Base-by-base conservation (phyloP, 345 rosid genomes). In the Syzygium oleosum region DNA sequence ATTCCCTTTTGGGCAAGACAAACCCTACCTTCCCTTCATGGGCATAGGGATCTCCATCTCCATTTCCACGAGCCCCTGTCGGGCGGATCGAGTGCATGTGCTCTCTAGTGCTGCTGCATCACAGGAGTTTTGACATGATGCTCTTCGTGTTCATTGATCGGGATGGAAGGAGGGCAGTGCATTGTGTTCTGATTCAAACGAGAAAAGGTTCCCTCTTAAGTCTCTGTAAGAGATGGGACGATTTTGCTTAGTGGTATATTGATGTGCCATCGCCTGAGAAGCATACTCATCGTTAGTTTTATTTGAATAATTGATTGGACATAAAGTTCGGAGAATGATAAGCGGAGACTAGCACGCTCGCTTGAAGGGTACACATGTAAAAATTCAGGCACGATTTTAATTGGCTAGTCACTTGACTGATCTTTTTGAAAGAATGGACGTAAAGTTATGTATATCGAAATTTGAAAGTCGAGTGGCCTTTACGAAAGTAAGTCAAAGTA, bases 1-100 rank as follows among this genome's bases (percentile, higher is more conserved):
- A 27, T 89, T 68, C 91, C 91, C 84, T 88, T 89, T 89, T 91
- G 52, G 92, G 92, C 91, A 89, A 88, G 85, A 88, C 88, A 89
- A 87, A 86, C 53, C 84, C 52, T 54, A 80, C 77, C 27, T 88
- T 56, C 89, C 87, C 87, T 88, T 84, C 84, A 83, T 84, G 53
- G 88, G 53, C 80, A 52, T 38, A 27, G 46, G 46, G 84, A 65
- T 51, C 77, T 86, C 84, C 7, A 41, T 86, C 54, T 31, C 84
- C 83, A 8, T 51, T 25, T 49, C 58, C 55, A 43, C 52, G 68
- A 68, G 51, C 25, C 63, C 22, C 63, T 52, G 61, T 46, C 65
- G 85, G 38, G 86, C 31, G 65, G 34, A 51, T 55, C 49, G 41
- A n/a, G n/a, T 34, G 80, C 80, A 68, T 73, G 49, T 73, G 80